These are phyloP conservation scores for Eutrema yunnanense DNA, from an alignment of 345 rosid genomes.

Conservation along the genomic window DNA sequence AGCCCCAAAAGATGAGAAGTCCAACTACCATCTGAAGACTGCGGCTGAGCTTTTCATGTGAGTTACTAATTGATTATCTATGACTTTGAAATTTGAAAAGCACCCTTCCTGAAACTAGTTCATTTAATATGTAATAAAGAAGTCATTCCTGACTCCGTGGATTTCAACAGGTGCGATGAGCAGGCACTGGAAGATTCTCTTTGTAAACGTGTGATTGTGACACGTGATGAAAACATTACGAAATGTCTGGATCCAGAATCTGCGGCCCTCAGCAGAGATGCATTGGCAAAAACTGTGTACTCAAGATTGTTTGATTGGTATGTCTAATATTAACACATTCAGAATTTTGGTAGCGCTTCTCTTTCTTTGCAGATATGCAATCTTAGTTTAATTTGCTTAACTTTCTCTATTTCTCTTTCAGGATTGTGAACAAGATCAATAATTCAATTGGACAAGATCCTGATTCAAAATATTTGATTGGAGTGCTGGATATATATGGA, in stretches of 20 bases:
- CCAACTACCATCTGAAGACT: constrained; percentile 76
- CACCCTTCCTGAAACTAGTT: neutral
- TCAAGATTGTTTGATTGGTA: constrained; percentile 97
- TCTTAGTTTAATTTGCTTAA: neutral
- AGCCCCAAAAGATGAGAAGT: constrained; percentile 85
- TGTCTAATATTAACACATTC: constrained; percentile 17
- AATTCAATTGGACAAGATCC: constrained; percentile 94
- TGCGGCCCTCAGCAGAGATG: constrained; percentile 87
- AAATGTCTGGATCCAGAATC: constrained; percentile 91
- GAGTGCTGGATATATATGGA: constrained; percentile 97
- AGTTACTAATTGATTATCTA: constrained; percentile 15
- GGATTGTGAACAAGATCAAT: constrained; percentile 93
- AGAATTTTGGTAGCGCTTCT: neutral
- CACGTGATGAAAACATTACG: constrained; percentile 86
- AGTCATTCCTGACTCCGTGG: constrained; percentile 17
- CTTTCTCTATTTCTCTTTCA: constrained; percentile 30
- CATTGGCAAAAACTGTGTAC: constrained; percentile 90
- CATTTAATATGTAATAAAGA: constrained; percentile 8
- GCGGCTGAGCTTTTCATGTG: constrained; percentile 88
- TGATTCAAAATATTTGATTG: constrained; percentile 72
- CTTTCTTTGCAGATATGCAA: neutral
- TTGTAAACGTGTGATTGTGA: constrained; percentile 91
- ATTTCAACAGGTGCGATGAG: constrained; percentile 68
- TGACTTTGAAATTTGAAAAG: constrained; percentile 14
- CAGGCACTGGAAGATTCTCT: constrained; percentile 90